A percentile compares a stretch with the other conserved stretches of the same genome.
phyloP scores from a whole-genome alignment of 768 basidiomycete species.

The Lentinula sp. region DNA sequence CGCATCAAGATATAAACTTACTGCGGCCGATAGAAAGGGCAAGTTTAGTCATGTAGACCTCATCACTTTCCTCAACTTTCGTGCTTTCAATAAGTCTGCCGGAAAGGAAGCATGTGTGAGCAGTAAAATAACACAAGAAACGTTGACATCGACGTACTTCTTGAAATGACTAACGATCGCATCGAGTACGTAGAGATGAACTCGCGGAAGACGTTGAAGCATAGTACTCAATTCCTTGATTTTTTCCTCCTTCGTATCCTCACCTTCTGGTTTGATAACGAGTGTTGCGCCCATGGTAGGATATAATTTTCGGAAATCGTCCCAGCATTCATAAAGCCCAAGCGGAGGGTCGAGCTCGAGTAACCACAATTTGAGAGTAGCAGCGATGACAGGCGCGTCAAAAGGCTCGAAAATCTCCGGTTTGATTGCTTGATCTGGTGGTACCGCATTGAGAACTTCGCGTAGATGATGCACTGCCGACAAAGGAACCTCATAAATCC shows the following conservation, averaged over 20 bases:
- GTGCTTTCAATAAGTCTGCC: constrained; percentile 66
- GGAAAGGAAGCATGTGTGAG: constrained; percentile 2
- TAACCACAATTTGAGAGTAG: constrained; percentile 80
- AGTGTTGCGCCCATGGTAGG: constrained; percentile 47
- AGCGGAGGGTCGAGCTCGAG: constrained; percentile 90
- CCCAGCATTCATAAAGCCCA: constrained; percentile 85
- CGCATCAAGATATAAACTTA: constrained; percentile 30
- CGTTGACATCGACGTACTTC: constrained; percentile 34
- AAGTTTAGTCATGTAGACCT: constrained; percentile 82
- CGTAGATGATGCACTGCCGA: constrained; percentile 79
- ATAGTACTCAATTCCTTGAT: constrained; percentile 55
- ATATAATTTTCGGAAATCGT: constrained; percentile 84
- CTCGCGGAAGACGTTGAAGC: constrained; percentile 65
- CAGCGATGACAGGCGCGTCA: constrained; percentile 84
- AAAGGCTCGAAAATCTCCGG: constrained; percentile 49
- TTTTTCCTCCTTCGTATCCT: constrained; percentile 49
- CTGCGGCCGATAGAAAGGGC: constrained; percentile 83
- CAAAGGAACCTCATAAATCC: constrained; percentile 94
- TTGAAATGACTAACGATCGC: constrained; percentile 71
- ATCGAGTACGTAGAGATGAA: constrained; percentile 79
- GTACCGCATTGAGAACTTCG: constrained; percentile 75
- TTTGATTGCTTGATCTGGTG: constrained; percentile 50
- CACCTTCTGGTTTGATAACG: constrained; percentile 43
- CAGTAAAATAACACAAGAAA: neutral
- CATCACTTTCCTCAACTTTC: constrained; percentile 61